These are phyloP conservation scores for Acanthamoeba castellanii DNA, from an alignment of 208 protist genomes.

Conservation along the genomic window DNA sequence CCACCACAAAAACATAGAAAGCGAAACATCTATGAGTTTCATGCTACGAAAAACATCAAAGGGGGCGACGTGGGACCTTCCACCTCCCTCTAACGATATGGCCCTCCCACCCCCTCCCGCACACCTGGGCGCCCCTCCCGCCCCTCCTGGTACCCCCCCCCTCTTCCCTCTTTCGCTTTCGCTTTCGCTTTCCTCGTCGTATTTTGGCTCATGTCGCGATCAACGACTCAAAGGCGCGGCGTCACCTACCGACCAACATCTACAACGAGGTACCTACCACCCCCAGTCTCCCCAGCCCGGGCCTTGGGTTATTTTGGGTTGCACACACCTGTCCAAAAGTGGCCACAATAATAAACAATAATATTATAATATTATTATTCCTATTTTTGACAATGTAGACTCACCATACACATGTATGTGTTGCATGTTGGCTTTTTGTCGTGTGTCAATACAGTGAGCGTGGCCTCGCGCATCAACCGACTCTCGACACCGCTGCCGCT, in stretches of 20 bases:
- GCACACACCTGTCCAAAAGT: too few species aligned
- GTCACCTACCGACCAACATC: not conserved
- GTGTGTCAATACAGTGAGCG: not conserved
- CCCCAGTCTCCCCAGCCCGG: too few species aligned
- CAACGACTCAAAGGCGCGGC: not conserved
- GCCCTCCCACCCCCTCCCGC: not conserved
- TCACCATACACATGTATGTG: not conserved
- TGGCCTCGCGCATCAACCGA: not conserved
- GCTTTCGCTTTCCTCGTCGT: not conserved
- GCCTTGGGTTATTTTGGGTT: too few species aligned
- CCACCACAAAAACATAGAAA: not conserved
- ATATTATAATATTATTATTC: too few species aligned
- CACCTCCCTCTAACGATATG: not conserved
- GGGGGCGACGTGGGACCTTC: slow-evolving; percentile 5
- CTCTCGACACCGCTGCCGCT: not conserved
- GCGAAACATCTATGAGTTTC: not conserved
- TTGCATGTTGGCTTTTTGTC: too few species aligned
- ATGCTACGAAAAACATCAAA: not conserved
- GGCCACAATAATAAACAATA: too few species aligned
- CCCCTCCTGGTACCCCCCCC: not conserved
- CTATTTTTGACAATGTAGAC: too few species aligned
- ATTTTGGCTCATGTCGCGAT: not conserved
- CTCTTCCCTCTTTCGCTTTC: not conserved
- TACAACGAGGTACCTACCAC: not conserved
- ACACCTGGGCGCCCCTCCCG: not conserved